These are phyloP conservation scores for Cutaneotrichosporon sp. DNA, from an alignment of 1,284 basidiomycete genomes.

Conservation along the genomic window DNA sequence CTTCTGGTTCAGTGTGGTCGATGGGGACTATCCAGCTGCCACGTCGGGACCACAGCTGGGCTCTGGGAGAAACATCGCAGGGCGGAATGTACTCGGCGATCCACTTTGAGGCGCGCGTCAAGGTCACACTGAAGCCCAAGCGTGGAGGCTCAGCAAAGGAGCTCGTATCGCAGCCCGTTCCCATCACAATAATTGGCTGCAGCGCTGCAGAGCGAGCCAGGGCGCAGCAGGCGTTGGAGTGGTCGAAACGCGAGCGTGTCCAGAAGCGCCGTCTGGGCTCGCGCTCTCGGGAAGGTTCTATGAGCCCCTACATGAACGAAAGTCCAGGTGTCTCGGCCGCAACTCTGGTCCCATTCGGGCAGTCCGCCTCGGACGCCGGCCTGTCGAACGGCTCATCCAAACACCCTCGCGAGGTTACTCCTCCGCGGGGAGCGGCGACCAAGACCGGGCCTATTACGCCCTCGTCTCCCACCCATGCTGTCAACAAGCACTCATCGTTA, in stretches of 20 bases:
- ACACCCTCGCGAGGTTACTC: too few species aligned
- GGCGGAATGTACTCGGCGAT: conserved; percentile 26
- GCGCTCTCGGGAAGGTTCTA: too few species aligned
- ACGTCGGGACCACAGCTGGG: conserved; percentile 31
- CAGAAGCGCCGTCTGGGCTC: neutral
- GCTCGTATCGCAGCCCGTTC: conserved; percentile 7
- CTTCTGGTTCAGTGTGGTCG: conserved; percentile 20
- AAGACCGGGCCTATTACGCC: too few species aligned
- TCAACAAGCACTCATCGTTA: too few species aligned
- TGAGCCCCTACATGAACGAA: too few species aligned
- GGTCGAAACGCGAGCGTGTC: neutral
- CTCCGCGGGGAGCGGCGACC: too few species aligned
- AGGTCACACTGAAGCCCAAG: conserved; percentile 25
- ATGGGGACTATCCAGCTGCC: conserved; percentile 22
- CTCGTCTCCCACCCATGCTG: too few species aligned
- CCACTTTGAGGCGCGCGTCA: conserved; percentile 28
- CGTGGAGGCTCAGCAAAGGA: conserved; percentile 15
- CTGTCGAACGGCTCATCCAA: too few species aligned
- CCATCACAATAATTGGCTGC: neutral
- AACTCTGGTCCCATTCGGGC: too few species aligned
- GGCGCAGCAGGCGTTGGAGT: neutral
- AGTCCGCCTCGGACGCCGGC: too few species aligned
- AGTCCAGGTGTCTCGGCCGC: too few species aligned
- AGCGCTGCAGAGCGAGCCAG: neutral
- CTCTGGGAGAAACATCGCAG: conserved; percentile 35